phyloP scores from a whole-genome alignment of 805 yeast species.

The Torulaspora microellipsoides region DNA sequence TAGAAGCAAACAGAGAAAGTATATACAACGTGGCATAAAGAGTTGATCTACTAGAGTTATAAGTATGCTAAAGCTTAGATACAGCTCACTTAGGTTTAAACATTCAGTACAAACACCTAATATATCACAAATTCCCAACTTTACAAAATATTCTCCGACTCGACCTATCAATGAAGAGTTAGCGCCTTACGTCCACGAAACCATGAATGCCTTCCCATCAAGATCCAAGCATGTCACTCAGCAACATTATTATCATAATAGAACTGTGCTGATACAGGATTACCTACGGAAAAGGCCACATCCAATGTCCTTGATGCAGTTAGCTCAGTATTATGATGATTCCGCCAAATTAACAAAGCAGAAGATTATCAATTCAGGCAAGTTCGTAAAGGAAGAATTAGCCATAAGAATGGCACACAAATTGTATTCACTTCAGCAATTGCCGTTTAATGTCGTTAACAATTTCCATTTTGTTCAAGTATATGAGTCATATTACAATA shows the following conservation, averaged over 20 bases:
- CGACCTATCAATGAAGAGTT: slow-evolving; percentile 32
- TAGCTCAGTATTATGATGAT: slow-evolving; percentile 81
- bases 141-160: slow-evolving; percentile 35
- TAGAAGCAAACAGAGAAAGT: too few relatives aligned
- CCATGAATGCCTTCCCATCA: slow-evolving; percentile 37
- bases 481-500: slow-evolving; percentile 82
- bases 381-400: slow-evolving; percentile 80
- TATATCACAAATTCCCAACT: slow-evolving; percentile 34
- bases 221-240: slow-evolving; percentile 47
- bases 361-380: slow-evolving; percentile 77
- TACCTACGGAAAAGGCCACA: slow-evolving; percentile 56
- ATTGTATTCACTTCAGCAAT: slow-evolving; percentile 67
- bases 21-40: too few relatives aligned
- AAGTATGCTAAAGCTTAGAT: neutral
- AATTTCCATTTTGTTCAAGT: slow-evolving; percentile 84
- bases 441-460: slow-evolving; percentile 80
- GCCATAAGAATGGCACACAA: slow-evolving; percentile 81
- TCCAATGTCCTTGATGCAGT: slow-evolving; percentile 84
- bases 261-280: slow-evolving; percentile 25
- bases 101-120: slow-evolving; percentile 20
- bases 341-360: slow-evolving; percentile 58
- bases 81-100: slow-evolving; percentile 9
- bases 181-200: slow-evolving; percentile 35
- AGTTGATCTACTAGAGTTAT: too few relatives aligned
- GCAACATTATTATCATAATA: slow-evolving; percentile 77